Percentiles rank a stretch among this genome's conserved stretches.
These are phyloP conservation scores for Coix lacrymajobi DNA, from an alignment of 176 grass and related monocot genomes.

Conservation along the genomic window DNA sequence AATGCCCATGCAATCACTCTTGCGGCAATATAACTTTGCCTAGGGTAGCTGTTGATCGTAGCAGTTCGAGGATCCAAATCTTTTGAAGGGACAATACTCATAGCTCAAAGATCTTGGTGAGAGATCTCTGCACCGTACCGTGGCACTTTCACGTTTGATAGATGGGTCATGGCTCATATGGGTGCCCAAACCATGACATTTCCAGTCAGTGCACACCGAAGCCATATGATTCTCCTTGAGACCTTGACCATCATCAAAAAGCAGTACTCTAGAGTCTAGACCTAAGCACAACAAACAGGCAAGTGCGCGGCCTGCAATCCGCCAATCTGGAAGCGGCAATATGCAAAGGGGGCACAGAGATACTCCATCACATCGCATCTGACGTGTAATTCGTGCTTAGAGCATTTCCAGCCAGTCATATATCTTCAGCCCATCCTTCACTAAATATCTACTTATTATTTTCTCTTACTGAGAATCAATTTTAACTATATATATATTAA, in stretches of 20 bases:
- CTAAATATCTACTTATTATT: too few relatives aligned
- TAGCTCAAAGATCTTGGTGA: not conserved
- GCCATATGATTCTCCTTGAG: not conserved
- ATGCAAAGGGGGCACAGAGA: not conserved
- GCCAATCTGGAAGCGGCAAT: not conserved
- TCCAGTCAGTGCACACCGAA: constrained; percentile 9
- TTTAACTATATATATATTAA: too few relatives aligned
- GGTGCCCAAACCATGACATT: not conserved
- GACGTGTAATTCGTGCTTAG: not conserved
- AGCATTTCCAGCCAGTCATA: too few relatives aligned
- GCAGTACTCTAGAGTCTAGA: not conserved
- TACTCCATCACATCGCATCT: too few relatives aligned
- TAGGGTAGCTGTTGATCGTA: not conserved
- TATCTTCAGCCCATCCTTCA: too few relatives aligned
- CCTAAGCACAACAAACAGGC: not conserved
- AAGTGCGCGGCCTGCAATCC: not conserved
- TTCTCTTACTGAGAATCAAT: too few relatives aligned
- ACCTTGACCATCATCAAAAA: not conserved
- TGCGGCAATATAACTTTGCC: not conserved
- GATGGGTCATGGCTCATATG: too few relatives aligned
- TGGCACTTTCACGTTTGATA: not conserved
- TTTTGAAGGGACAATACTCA: not conserved
- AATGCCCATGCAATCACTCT: not conserved
- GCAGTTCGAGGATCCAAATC: not conserved
- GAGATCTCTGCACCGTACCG: not conserved